Percentiles rank a stretch among this genome's conserved stretches.
These are phyloP conservation scores for Apiosordaria backusii DNA, from an alignment of 495 filamentous ascomycete genomes.

Conservation along the genomic window DNA sequence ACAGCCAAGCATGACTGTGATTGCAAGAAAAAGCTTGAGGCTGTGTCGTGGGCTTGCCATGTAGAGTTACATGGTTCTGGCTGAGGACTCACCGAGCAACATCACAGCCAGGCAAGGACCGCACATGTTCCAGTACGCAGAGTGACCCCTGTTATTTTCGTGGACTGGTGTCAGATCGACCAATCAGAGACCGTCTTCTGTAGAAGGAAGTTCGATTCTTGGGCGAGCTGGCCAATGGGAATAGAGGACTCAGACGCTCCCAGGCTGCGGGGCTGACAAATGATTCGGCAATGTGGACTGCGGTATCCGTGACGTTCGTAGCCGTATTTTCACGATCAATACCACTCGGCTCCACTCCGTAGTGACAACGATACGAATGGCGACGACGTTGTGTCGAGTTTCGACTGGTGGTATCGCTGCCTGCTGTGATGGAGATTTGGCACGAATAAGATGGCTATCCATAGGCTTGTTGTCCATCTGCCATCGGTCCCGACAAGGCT, in stretches of 20 bases:
- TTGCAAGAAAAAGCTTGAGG: background rate
- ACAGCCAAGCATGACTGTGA: background rate
- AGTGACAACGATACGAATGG: background rate
- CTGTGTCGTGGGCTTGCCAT: background rate
- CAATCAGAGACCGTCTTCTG: constrained; percentile 5
- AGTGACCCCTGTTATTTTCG: background rate
- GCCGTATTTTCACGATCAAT: background rate
- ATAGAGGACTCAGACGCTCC: background rate
- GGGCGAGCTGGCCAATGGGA: background rate
- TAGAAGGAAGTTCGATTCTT: constrained; percentile 8
- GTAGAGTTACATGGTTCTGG: constrained; percentile 2
- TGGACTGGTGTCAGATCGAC: background rate
- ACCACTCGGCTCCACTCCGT: background rate
- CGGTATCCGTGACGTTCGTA: background rate
- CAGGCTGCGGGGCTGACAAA: background rate
- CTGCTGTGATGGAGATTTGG: background rate
- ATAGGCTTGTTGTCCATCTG: background rate
- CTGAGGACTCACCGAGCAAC: background rate
- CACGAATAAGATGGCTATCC: background rate
- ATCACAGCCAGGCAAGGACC: background rate
- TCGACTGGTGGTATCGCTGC: background rate
- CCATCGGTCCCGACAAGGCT: background rate
- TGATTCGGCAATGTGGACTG: constrained; percentile 1
- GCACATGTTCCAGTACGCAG: constrained; percentile 1
- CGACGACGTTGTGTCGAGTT: background rate